Evolutionary conservation across 1,139 yeast genomes (phyloP).

Genomic region (Sugiyamaella castrensis): DNA sequence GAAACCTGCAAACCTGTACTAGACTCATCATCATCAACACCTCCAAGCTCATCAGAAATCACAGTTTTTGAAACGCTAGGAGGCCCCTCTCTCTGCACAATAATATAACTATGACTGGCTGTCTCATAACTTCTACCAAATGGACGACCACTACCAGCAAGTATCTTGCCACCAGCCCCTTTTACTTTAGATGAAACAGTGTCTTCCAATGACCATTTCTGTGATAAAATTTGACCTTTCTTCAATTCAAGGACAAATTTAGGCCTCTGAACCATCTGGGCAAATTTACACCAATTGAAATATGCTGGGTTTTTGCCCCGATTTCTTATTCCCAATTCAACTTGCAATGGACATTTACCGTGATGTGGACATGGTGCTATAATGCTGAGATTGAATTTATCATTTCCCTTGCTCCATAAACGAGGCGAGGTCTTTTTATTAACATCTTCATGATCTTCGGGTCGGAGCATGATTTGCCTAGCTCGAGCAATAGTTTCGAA

Average conservation of each 20-base stretch:
- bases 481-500: constrained; percentile 89
- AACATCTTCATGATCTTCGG: constrained; percentile 58
- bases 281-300: constrained; percentile 66
- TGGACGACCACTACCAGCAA: constrained; percentile 69
- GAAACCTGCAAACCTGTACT: constrained; percentile 25
- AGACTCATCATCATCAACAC: neutral
- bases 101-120: constrained; percentile 72
- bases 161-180: constrained; percentile 42
- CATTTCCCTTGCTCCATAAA: constrained; percentile 47
- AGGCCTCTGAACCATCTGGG: constrained; percentile 73
- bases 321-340: constrained; percentile 63
- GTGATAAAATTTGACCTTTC: constrained; percentile 71
- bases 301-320: constrained; percentile 54
- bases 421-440: constrained; percentile 64
- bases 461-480: constrained; percentile 81
- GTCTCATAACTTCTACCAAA: constrained; percentile 69
- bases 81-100: constrained; percentile 55
- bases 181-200: constrained; percentile 44
- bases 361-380: constrained; percentile 94
- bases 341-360: constrained; percentile 79
- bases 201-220: constrained; percentile 51
- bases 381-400: constrained; percentile 35
- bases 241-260: constrained; percentile 74
- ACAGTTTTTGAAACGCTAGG: constrained; percentile 1
- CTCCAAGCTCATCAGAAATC: neutral